These are phyloP conservation scores for Ustilago trichophora DNA, from an alignment of 1,284 basidiomycete genomes.

Conservation along the genomic window DNA sequence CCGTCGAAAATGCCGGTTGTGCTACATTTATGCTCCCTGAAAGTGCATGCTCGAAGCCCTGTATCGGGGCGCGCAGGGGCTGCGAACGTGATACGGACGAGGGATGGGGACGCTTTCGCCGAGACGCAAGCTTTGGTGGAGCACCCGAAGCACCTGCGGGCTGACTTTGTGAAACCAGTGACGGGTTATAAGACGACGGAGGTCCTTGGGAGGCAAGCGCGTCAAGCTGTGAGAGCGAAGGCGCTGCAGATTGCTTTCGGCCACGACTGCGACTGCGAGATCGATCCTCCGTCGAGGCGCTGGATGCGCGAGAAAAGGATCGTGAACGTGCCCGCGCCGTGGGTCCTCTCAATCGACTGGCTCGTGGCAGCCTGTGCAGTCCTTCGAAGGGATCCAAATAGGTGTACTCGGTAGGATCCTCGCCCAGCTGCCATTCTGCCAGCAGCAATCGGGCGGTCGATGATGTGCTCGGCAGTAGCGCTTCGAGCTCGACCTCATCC, in stretches of 20 bases:
- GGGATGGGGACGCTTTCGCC: conserved; percentile 15
- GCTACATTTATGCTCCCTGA: not conserved
- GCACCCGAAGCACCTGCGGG: conserved; percentile 10
- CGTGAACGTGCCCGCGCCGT: conserved; percentile 34
- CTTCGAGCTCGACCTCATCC: conserved; percentile 22
- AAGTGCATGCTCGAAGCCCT: not conserved
- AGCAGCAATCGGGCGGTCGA: conserved; percentile 40
- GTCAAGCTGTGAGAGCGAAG: conserved; percentile 17
- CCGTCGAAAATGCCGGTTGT: not conserved
- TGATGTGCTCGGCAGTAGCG: conserved; percentile 30
- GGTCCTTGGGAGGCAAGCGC: conserved; percentile 10
- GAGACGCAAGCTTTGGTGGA: conserved; percentile 19
- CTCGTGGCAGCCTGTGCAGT: conserved; percentile 36
- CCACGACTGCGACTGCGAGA: conserved; percentile 20
- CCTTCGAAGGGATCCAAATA: conserved; percentile 42
- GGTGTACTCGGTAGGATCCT: conserved; percentile 24
- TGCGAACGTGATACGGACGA: conserved; percentile 8
- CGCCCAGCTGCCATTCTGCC: conserved; percentile 39
- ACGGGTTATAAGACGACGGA: conserved; percentile 22
- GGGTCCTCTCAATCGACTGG: conserved; percentile 25
- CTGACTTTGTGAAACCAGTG: conserved; percentile 16
- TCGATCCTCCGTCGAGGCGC: conserved; percentile 21
- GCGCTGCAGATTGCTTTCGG: conserved; percentile 12
- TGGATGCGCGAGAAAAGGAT: conserved; percentile 41
- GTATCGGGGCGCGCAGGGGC: conserved; percentile 7